Evolutionary conservation across 169 alveolate species (phyloP), one percentile per base, ranked within the genome.

Genomic region (Babesia ovata): DNA sequence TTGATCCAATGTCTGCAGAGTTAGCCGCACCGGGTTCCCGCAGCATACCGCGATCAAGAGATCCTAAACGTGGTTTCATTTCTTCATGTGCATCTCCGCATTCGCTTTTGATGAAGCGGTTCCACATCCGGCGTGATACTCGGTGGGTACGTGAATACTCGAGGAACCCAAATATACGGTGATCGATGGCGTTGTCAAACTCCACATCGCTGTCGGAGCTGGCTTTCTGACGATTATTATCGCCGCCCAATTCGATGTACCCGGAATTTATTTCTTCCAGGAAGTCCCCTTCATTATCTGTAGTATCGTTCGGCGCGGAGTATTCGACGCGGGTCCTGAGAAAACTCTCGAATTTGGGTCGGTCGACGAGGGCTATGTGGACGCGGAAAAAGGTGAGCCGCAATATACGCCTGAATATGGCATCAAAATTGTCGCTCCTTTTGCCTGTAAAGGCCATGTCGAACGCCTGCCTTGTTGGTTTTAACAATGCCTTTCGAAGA

Each of bases 141-240:
- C 49, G 21, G 10, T 71, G 72, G 10, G n/a, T 2, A n/a, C 10
- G 48, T 2, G 72, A 58, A 48, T 66, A 56, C 63, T 76, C 86
- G 44, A 76, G 53, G 66, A 76, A 69, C 44, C 86, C 86, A 46
- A 76, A 76, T 54, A 76, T 58, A 22, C 70, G 53, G 33, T 70
- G 26, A 36, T 76, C 86, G 22, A 54, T 33, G 19, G 42, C 67
- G 17, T 3, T 59, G 26, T 74, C 72, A 16, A 28, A 3, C 10
- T n/a, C 63, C 22, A 33, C 52, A 26, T 61, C 54, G n/a, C 57
- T 10, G 42, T 61, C 70, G 57, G 52, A 19, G 49, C 21, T 33
- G 29, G 66, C 14, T 19, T 13, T 58, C 42, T 36, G 4, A 21
- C 4, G 0, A 0, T 8, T 52, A 9, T 67, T 66, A 2, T 54